Evolutionary conservation across 1,284 basidiomycete species (phyloP), one percentile per base, ranked within the genome.

Genomic region (Rhodotorula mucilaginosa): DNA sequence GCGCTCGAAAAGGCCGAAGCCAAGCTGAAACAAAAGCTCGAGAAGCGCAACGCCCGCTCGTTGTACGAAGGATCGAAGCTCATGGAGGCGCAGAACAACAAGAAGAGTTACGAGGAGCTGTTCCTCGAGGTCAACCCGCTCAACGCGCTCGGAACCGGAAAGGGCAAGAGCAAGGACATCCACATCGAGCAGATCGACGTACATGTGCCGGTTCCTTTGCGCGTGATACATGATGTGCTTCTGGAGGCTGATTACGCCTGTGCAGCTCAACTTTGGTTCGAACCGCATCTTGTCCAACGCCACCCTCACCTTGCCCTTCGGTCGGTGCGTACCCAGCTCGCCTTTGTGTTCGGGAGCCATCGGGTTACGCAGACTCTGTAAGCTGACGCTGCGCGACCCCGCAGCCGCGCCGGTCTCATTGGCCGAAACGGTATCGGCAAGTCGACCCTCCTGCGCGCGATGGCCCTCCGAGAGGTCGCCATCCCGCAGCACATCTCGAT

Each of bases 81-180:
- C 48, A 87, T 99, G 70, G 93, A 97, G 80, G 90, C 93, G 79
- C 89, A 92, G 82, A 88, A 90, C 81, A 93, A 93, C 83, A 78
- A 96, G 88, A 91, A 96, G 89, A 88, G 89, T 39, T 98, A 98
- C 84, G 95, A 98, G 81, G 96, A 98, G 81, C 90, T 98, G 88
- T 99, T 96, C 84, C 92, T 99, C 90, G 92, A 96, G 85, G 94
- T 99, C 84, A 99, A 99, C 83, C 93, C 97, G 61, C 83, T 99
- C 72, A 93, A 97, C 81, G 88, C 91, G 3, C 87, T 87, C 47
- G 85, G 86, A 1, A 84, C 88, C 12, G 85, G 90, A 54, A 97
- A 95, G 83, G 93, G 92, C 81, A 97, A 97, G 85, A 93, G 89
- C 82, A 97, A 97, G 83, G 97, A 99, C 82, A 91, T 99, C 68